A percentile compares a stretch with the other conserved stretches of the same genome.
phyloP scores from a whole-genome alignment of 1,284 basidiomycete genomes.

The Ceratobasidium sp. region DNA sequence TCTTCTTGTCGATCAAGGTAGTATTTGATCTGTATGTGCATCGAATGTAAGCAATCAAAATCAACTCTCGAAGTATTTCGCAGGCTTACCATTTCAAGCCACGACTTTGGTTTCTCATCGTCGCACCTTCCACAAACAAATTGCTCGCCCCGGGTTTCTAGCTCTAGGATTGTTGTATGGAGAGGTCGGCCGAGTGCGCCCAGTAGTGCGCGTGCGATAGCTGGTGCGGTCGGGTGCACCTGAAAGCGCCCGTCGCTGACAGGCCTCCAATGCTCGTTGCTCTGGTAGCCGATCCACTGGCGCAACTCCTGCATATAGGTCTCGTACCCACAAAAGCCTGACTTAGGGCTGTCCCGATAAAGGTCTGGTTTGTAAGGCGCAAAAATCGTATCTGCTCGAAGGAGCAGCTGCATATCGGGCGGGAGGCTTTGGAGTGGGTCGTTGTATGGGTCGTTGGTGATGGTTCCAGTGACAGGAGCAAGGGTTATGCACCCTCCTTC shows the following conservation, averaged over 20 bases:
- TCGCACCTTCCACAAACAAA: slow-evolving; percentile 20
- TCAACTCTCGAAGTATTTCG: too few species aligned
- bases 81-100: neutral
- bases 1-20: too few species aligned
- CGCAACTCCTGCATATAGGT: too few species aligned
- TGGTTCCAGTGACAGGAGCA: neutral
- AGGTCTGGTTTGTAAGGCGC: neutral
- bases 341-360: too few species aligned
- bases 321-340: too few species aligned
- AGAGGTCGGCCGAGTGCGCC: neutral
- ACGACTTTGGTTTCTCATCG: neutral
- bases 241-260: too few species aligned
- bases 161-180: neutral
- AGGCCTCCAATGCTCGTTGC: too few species aligned
- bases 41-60: too few species aligned
- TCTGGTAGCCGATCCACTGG: too few species aligned
- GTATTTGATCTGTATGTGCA: too few species aligned
- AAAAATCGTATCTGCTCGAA: slow-evolving; percentile 1
- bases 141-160: neutral
- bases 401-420: neutral
- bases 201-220: neutral
- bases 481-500: too few species aligned
- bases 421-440: neutral
- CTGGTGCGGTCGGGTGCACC: too few species aligned
- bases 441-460: neutral